Evolutionary conservation across 805 yeast genomes (phyloP).

Genomic region (Hanseniaspora vineae): DNA sequence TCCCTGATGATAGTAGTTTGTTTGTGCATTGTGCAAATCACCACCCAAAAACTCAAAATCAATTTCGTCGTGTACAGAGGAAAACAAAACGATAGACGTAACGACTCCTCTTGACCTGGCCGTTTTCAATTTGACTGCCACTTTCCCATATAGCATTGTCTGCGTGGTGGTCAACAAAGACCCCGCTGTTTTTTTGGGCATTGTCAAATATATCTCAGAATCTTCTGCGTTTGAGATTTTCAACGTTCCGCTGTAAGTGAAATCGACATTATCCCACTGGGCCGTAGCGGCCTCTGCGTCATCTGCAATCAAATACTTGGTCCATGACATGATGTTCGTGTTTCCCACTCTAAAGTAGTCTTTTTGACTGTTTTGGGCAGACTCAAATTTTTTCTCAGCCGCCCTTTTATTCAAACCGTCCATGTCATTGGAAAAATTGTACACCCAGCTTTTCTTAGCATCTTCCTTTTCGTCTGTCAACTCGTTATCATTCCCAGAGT

Average conservation of each 20-base stretch:
- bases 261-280: conserved; percentile 46
- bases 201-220: conserved; percentile 39
- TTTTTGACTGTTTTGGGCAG: neutral
- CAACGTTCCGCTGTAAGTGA: conserved; percentile 45
- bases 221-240: conserved; percentile 35
- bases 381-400: no score
- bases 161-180: conserved; percentile 66
- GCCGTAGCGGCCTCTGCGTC: conserved; percentile 42
- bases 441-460: no score
- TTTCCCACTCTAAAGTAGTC: conserved; percentile 6
- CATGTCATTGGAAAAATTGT: no score
- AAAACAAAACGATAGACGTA: conserved; percentile 68
- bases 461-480: no score
- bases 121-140: conserved; percentile 53
- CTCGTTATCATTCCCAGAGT: no score
- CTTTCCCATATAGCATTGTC: conserved; percentile 76
- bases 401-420: no score
- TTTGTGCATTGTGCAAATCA: conserved; percentile 51
- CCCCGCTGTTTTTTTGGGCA: conserved; percentile 69
- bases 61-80: conserved; percentile 83
- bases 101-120: conserved; percentile 72
- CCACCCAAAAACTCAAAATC: conserved; percentile 82
- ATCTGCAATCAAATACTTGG: conserved; percentile 16
- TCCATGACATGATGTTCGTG: conserved; percentile 17
- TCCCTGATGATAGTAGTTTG: conserved; percentile 75